Conservation (phyloP, 2,329 filamentous ascomycete genomes). For the Trichoderma arundinaceum region DNA sequence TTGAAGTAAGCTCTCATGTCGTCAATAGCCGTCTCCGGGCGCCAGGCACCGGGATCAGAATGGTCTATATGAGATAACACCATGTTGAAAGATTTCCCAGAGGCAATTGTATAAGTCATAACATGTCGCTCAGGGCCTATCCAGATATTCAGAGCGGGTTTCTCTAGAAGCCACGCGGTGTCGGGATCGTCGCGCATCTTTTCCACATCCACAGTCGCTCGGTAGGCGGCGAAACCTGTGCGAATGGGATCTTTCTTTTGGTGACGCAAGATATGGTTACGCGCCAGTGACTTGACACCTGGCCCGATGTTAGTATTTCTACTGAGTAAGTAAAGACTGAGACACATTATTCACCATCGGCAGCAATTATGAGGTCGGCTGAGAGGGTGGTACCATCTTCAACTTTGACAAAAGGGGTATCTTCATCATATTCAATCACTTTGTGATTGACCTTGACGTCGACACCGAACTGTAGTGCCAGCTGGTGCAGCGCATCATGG, state of each 20-base stretch:
- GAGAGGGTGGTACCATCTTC: slow-evolving; percentile 36
- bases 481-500: slow-evolving; percentile 41
- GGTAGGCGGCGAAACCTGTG: slow-evolving; percentile 51
- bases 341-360: slow-evolving; percentile 41
- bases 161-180: slow-evolving; percentile 47
- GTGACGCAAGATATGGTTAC: slow-evolving; percentile 19
- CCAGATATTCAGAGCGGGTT: slow-evolving; percentile 49
- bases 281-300: slow-evolving; percentile 27
- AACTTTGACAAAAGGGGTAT: slow-evolving; percentile 35
- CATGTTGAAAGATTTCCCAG: slow-evolving; percentile 53
- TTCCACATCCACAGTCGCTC: slow-evolving; percentile 48
- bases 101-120: slow-evolving; percentile 53
- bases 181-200: slow-evolving; percentile 47
- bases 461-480: slow-evolving; percentile 40
- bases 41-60: slow-evolving; percentile 43
- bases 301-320: background rate
- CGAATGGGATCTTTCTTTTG: slow-evolving; percentile 12
- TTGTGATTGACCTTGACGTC: slow-evolving; percentile 37
- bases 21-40: slow-evolving; percentile 37
- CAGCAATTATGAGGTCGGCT: slow-evolving; percentile 46
- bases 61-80: slow-evolving; percentile 51
- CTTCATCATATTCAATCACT: slow-evolving; percentile 37
- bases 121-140: slow-evolving; percentile 51
- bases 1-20: slow-evolving; percentile 45
- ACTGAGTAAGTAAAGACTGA: background rate